phyloP scores from a whole-genome alignment of 2,329 filamentous ascomycete species.

The Colletotrichum higginsianum region DNA sequence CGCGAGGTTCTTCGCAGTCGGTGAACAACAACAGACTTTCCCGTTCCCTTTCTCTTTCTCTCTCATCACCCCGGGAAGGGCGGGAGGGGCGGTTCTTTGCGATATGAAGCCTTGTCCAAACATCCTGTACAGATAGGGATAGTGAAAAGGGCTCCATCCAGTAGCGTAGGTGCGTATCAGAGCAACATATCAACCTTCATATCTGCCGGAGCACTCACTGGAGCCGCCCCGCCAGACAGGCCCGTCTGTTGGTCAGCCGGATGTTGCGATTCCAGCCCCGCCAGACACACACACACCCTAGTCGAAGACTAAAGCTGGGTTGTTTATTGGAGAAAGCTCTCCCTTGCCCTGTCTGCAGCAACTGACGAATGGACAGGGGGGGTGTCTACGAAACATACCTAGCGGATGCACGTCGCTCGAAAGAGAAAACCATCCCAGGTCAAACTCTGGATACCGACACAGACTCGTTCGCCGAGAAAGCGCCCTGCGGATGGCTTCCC shows the following conservation, averaged over 20 bases:
- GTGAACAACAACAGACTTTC: constrained; percentile 6
- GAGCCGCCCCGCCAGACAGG: not conserved
- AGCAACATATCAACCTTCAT: not conserved
- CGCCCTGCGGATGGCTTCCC: constrained; percentile 8
- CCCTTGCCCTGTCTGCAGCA: not conserved
- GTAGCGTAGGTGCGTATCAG: not conserved
- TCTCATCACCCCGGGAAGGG: constrained; percentile 16
- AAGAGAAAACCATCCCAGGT: constrained; percentile 27
- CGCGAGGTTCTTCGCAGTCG: constrained; percentile 4
- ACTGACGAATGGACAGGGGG: constrained; percentile 14
- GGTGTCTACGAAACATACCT: constrained; percentile 25
- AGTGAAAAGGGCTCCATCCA: not conserved
- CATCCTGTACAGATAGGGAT: not conserved
- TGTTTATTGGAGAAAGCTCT: constrained; percentile 6
- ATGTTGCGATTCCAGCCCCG: constrained; percentile 14
- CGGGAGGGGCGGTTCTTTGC: constrained; percentile 22
- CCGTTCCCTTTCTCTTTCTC: not conserved
- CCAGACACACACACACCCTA: not conserved
- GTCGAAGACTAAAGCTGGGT: not conserved
- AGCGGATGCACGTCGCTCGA: constrained; percentile 37
- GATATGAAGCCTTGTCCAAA: constrained; percentile 1
- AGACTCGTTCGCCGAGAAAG: constrained; percentile 22
- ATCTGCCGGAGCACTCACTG: not conserved
- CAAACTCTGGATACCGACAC: constrained; percentile 12
- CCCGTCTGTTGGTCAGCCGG: constrained; percentile 3